Evolutionary conservation across 163 green algal species (phyloP).

Genomic region (Scenedesmus sp.): DNA sequence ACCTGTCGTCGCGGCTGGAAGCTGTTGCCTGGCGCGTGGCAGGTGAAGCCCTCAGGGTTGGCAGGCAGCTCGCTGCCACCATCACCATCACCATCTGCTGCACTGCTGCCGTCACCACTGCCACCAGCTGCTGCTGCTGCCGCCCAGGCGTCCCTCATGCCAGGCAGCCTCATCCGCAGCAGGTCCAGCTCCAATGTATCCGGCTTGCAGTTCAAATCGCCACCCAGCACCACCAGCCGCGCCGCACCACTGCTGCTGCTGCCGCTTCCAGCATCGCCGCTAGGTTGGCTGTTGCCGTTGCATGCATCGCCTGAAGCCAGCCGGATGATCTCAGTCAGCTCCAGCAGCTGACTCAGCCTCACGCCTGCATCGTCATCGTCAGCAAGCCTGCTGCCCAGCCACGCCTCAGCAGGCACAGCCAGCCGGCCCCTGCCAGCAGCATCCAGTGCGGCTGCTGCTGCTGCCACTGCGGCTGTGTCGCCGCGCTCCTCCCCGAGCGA

Average conservation of each 20-base stretch:
- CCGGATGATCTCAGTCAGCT: conserved; percentile 47
- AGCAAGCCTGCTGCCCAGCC: conserved; percentile 36
- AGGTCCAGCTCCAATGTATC: conserved; percentile 57
- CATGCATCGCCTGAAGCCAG: conserved; percentile 11
- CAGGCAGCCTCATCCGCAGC: conserved; percentile 49
- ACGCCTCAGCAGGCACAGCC: background rate
- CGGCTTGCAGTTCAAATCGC: conserved; percentile 61
- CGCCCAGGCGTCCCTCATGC: conserved; percentile 55
- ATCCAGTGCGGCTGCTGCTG: background rate
- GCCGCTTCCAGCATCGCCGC: conserved; percentile 3
- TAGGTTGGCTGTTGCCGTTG: conserved; percentile 10
- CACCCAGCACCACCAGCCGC: conserved; percentile 49
- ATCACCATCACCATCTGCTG: background rate
- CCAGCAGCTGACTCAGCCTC: conserved; percentile 47
- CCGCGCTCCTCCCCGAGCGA: background rate
- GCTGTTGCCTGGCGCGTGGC: conserved; percentile 58
- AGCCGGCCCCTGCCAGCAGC: background rate
- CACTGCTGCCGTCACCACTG: conserved; percentile 24
- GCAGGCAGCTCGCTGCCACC: background rate
- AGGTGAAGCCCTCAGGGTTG: conserved; percentile 58
- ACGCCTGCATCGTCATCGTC: conserved; percentile 47
- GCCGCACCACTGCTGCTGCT: conserved; percentile 23
- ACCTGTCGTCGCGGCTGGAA: conserved; percentile 51
- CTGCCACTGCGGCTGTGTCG: background rate
- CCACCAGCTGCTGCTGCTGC: conserved; percentile 1